Evolutionary conservation across 495 filamentous ascomycete genomes (phyloP), one percentile per base, ranked within the genome.

Genomic region (Penicillium bialowiezense): DNA sequence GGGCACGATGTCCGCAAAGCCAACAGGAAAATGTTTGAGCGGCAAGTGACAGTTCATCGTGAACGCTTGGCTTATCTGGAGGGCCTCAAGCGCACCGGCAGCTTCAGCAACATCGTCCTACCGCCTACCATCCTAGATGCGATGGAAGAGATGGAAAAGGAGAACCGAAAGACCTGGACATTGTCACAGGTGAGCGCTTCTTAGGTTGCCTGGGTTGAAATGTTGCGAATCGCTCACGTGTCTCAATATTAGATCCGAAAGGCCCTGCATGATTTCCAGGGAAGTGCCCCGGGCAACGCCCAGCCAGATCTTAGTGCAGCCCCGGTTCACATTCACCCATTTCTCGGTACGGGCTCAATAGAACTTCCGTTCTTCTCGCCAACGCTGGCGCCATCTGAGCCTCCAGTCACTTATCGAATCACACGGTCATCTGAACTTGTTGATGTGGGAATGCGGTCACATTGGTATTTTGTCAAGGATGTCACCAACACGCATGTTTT

Each of bases 391-490:
- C 26, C 47, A 1, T 48, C 47, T 1, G 13, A 14, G 6, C 45
- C 48, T 12, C 18, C 43, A 1, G 20, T 58, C 21, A 51, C 41
- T 1, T 58, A 58, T 21, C 55, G 55, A 1, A 50, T 58, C 12
- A 55, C 55, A 1, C 55, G 51, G 39, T 54, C 51, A 1, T 58
- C 55, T 5, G 55, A 58, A 28, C 48, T 58, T 6, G 47, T 55
- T 5, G 33, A 29, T 9, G 10, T 55, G 2, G 55, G 55, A 7
- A 32, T 45, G 28, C 55, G 51, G 14, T 58, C 55, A 7, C 34
- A 58, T 20, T 58, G 55, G 55, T 55, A 29, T 26, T 55, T 58
- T 13, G 55, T 58, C 19, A 58, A 58, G 36, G 55, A 58, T 9
- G 6, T 43, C 0, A 55, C 51, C 10, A 58, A 54, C 28, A 58